Base-by-base conservation (phyloP, 139 green algal genomes). In the Coelastrella sp. region DNA sequence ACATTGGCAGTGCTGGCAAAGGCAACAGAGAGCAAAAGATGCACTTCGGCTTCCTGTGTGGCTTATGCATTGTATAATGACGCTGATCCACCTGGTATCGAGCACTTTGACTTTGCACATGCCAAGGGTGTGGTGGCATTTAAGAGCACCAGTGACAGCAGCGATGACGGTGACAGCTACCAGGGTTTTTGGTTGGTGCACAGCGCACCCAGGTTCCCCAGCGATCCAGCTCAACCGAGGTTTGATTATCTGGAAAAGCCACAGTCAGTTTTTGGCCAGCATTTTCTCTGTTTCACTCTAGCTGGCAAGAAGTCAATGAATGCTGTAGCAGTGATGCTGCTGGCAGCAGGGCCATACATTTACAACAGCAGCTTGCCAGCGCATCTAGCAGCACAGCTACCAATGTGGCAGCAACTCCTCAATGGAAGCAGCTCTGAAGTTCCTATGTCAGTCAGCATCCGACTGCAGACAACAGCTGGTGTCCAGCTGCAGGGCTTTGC, bases 251-350 rank as follows among this genome's bases (percentile, higher is more conserved):
- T 90, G 8, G 22, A 58, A 8, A 56, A 27, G 5, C 20, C 72
- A n/a, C 85, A 90, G 59, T 57, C 85, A 80, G 85, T 90, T 10
- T 90, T 90, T 84, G 85, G 85, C 22, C 85, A 90, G 72, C 85
- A 90, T 27, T 90, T 90, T n/a, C 27, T 17, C 8, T 90, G 85
- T n/a, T n/a, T 90, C 57, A 90, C 73, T 58, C 25, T 90, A 14
- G 22, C 59, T 58, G 74, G 74, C 15, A 20, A 68, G 8, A 14
- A 15, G 4, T 12, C 57, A 6, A 49, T 90, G 4, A 68, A 7
- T 56, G 57, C 85, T n/a, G 85, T 90, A 14, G 73, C 72, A 6
- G 57, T 59, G n/a, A 76, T 84, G 12, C 85, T 90, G 24, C 59
- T 90, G 9, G 58, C 68, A 70, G 85, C 85, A 84, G 74, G 85